Conservation (phyloP, 164 flowering plant species). For the grape (Vitis vinifera) region DNA sequence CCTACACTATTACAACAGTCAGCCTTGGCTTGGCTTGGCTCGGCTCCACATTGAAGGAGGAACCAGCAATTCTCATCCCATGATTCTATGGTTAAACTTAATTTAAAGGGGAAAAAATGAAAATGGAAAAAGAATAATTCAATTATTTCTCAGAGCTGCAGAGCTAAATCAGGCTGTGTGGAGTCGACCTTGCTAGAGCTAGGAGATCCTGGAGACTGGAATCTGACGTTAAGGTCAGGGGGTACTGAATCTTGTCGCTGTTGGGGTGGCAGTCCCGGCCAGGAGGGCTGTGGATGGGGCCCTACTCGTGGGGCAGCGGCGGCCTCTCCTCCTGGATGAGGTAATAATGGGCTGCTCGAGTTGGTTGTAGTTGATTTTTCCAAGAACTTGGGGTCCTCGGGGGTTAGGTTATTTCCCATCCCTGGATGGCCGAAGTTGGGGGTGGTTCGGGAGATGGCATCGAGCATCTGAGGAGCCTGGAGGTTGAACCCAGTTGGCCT, state of each 20-base stretch:
- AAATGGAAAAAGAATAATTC: slow-evolving; percentile 4
- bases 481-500: slow-evolving; percentile 16
- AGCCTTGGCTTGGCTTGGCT: slow-evolving; percentile 10
- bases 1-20: slow-evolving; percentile 20
- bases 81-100: slow-evolving; percentile 17
- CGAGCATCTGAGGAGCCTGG: slow-evolving; percentile 17
- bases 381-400: slow-evolving; percentile 17
- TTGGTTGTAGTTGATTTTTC: slow-evolving; percentile 21
- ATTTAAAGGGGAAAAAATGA: background rate
- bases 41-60: slow-evolving; percentile 2
- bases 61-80: slow-evolving; percentile 8
- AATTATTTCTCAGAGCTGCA: slow-evolving; percentile 54
- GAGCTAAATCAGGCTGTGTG: slow-evolving; percentile 57
- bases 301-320: slow-evolving; percentile 8
- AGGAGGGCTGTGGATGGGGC: slow-evolving; percentile 23
- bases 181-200: slow-evolving; percentile 40
- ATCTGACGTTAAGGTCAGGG: slow-evolving; percentile 56
- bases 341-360: slow-evolving; percentile 5
- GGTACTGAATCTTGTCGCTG: slow-evolving; percentile 41
- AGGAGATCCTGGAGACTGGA: slow-evolving; percentile 56
- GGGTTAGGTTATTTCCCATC: slow-evolving; percentile 8
- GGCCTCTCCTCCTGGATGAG: slow-evolving; percentile 15
- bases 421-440: slow-evolving; percentile 16
- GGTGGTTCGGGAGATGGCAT: slow-evolving; percentile 23
- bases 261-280: slow-evolving; percentile 22